Evolutionary conservation across 352 stramenopile genomes (phyloP).

Genomic region (Pseudoperonospora humuli): DNA sequence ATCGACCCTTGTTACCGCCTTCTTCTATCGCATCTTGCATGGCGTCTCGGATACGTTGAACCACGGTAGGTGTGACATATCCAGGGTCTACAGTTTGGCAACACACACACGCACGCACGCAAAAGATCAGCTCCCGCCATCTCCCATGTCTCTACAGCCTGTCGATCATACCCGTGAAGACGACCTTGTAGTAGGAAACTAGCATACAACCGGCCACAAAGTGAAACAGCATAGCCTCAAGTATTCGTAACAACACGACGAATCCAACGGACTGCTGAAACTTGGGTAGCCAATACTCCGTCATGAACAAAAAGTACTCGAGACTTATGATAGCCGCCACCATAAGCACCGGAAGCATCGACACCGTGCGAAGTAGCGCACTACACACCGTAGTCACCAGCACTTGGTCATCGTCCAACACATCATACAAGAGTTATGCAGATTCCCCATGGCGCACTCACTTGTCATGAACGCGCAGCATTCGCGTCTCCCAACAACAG

Average conservation of each 20-base stretch:
- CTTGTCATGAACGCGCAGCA: conserved; percentile 75
- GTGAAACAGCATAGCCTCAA: conserved; percentile 54
- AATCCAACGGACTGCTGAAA: conserved; percentile 17
- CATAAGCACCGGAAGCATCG: conserved; percentile 51
- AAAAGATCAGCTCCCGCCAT: neutral
- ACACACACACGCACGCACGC: neutral
- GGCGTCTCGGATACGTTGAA: conserved; percentile 53
- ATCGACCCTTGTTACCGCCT: conserved; percentile 12
- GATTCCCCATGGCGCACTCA: conserved; percentile 8
- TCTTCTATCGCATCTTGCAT: conserved; percentile 58
- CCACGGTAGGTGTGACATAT: conserved; percentile 57
- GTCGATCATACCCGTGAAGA: conserved; percentile 47
- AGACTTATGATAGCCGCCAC: conserved; percentile 47
- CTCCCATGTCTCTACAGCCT: neutral
- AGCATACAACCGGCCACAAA: conserved; percentile 38
- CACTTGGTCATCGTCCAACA: neutral
- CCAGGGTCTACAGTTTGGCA: conserved; percentile 46
- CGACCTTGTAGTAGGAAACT: conserved; percentile 64
- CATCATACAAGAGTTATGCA: neutral
- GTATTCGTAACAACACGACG: conserved; percentile 16
- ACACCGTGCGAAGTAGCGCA: conserved; percentile 52
- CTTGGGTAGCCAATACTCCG: conserved; percentile 36
- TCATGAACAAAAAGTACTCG: conserved; percentile 67
- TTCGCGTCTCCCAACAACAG: conserved; percentile 10
- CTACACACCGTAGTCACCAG: conserved; percentile 16